Conservation (phyloP, 495 filamentous ascomycete genomes). For the Podospora pseudocomata region DNA sequence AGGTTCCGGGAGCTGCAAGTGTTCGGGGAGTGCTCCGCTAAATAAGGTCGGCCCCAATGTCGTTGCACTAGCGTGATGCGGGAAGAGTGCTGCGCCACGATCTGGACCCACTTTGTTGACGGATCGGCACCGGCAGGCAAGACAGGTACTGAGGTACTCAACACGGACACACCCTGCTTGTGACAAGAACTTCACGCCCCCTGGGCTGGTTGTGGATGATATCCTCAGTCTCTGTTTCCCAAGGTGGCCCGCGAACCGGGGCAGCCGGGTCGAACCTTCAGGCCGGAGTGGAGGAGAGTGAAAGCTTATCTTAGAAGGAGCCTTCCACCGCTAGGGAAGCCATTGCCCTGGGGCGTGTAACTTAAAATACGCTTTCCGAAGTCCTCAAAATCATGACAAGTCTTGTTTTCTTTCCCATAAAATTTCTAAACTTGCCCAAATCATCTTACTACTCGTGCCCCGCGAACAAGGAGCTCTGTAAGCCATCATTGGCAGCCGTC, state of each 20-base stretch:
- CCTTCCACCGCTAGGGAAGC: neutral
- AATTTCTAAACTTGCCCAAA: neutral
- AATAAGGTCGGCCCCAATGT: slow-evolving; percentile 3
- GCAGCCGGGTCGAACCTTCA: neutral
- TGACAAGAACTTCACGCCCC: neutral
- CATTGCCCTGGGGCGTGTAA: neutral
- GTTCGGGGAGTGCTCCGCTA: slow-evolving; percentile 3
- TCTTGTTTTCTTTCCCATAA: neutral
- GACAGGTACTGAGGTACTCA: neutral
- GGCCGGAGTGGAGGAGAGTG: neutral
- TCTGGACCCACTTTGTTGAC: neutral
- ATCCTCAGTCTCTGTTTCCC: neutral
- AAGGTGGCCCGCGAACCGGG: neutral
- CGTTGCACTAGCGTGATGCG: slow-evolving; percentile 2
- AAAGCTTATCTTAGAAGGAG: neutral
- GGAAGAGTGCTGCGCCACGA: neutral
- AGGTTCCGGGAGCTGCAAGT: neutral
- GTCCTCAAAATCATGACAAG: neutral
- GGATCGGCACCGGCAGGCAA: neutral
- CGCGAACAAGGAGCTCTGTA: neutral
- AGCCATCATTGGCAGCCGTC: neutral
- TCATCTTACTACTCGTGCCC: neutral
- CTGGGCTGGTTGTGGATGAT: neutral
- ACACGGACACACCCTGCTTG: neutral
- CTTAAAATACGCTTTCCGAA: neutral